phyloP scores from a whole-genome alignment of 352 stramenopile species.

The Phytopythium sindhum region DNA sequence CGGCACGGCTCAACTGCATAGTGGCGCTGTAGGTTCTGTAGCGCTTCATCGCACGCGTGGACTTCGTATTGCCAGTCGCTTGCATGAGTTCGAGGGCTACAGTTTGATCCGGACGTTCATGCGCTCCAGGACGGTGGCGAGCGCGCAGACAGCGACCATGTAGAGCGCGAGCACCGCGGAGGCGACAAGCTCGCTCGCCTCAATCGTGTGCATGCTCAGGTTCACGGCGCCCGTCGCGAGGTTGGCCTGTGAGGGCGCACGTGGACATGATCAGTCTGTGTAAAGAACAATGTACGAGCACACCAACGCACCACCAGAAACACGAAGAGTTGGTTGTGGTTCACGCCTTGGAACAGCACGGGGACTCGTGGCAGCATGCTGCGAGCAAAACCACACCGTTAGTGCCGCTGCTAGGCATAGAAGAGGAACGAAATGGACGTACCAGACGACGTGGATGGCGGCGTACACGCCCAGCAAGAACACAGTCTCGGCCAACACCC shows the following conservation, averaged over 20 bases:
- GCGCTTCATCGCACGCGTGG: too few species aligned
- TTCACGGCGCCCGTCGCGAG: slow-evolving; percentile 74
- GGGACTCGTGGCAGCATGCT: slow-evolving; percentile 67
- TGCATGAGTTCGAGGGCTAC: slow-evolving; percentile 11
- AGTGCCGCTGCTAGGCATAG: neutral
- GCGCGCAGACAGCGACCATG: slow-evolving; percentile 56
- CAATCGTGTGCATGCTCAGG: slow-evolving; percentile 80
- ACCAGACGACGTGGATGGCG: slow-evolving; percentile 63
- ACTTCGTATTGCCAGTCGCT: neutral
- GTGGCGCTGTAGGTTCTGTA: too few species aligned
- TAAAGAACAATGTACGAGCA: neutral
- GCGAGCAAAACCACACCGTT: neutral
- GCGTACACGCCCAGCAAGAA: slow-evolving; percentile 58
- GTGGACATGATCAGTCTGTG: neutral
- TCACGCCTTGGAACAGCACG: slow-evolving; percentile 67
- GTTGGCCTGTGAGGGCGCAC: slow-evolving; percentile 44
- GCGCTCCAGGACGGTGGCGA: slow-evolving; percentile 55
- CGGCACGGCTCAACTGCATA: too few species aligned
- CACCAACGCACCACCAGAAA: slow-evolving; percentile 59
- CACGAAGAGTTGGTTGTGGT: slow-evolving; percentile 82
- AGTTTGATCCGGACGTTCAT: slow-evolving; percentile 69
- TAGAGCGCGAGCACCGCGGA: slow-evolving; percentile 50
- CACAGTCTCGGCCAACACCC: slow-evolving; percentile 62
- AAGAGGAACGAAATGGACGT: neutral
- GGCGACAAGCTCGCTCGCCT: slow-evolving; percentile 35